These are phyloP conservation scores for Phytopythium boreale DNA, from an alignment of 352 stramenopile genomes.

Conservation along the genomic window DNA sequence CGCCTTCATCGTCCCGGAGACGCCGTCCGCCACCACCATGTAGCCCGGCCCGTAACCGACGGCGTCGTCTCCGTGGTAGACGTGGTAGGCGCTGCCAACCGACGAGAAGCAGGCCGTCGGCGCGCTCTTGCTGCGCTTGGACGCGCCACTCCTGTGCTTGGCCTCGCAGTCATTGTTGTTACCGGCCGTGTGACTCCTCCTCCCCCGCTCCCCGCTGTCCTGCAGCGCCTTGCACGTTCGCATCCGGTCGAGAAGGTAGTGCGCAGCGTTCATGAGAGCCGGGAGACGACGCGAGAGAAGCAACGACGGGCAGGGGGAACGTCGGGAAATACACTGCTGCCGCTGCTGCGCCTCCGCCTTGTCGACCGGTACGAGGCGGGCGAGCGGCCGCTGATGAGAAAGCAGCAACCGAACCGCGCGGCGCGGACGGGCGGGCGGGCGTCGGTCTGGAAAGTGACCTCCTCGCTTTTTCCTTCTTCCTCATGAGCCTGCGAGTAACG, in stretches of 20 bases:
- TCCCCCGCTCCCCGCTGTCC: constrained; percentile 22
- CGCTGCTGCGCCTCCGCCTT: neutral
- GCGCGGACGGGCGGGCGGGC: neutral
- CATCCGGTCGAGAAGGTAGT: constrained; percentile 76
- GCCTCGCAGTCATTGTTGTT: constrained; percentile 6
- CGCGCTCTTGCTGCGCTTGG: constrained; percentile 17
- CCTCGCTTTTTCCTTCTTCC: neutral
- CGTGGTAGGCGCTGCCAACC: constrained; percentile 70
- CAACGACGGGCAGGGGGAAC: neutral
- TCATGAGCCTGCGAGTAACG: neutral
- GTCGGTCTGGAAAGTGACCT: neutral
- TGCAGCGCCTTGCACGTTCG: constrained; percentile 61
- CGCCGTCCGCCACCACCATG: constrained; percentile 85
- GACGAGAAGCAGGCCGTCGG: constrained; percentile 62
- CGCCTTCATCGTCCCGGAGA: constrained; percentile 84
- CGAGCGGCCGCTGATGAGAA: neutral
- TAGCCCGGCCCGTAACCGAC: constrained; percentile 82
- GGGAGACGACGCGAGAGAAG: neutral
- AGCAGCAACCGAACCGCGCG: too few relatives aligned
- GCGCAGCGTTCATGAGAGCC: constrained; percentile 52
- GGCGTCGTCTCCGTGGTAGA: constrained; percentile 84
- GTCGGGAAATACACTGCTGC: neutral
- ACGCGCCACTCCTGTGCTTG: constrained; percentile 12
- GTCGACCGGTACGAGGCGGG: neutral
- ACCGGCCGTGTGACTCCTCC: neutral